Evolutionary conservation across 2,329 filamentous ascomycete species (phyloP).

Genomic region (Coniella vitis): DNA sequence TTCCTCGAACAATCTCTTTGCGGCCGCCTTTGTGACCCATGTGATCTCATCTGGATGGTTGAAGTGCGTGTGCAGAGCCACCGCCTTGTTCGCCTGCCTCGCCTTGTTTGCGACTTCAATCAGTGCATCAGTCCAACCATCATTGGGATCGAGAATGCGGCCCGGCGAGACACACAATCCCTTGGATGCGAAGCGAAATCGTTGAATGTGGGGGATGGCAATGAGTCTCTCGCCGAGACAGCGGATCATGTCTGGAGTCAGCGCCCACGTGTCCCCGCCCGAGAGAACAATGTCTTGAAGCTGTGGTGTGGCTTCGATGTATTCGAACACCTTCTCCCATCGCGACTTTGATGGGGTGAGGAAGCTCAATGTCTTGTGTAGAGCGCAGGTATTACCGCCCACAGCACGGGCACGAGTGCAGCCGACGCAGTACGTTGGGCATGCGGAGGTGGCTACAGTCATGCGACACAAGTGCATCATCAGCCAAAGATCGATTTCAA

Average conservation of each 20-base stretch:
- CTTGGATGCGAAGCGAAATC: conserved; percentile 56
- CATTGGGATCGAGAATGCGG: conserved; percentile 42
- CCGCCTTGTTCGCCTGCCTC: conserved; percentile 46
- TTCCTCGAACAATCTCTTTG: conserved; percentile 41
- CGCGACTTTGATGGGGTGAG: conserved; percentile 33
- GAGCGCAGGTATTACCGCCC: conserved; percentile 45
- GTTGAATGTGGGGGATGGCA: conserved; percentile 48
- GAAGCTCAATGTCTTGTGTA: conserved; percentile 33
- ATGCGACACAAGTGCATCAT: background rate
- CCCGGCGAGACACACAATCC: conserved; percentile 53
- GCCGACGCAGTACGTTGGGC: conserved; percentile 56
- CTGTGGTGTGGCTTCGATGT: conserved; percentile 43
- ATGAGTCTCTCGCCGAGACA: conserved; percentile 50
- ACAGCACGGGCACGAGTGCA: conserved; percentile 57
- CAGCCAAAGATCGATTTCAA: background rate
- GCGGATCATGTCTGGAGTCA: conserved; percentile 44
- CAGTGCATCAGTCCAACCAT: conserved; percentile 47
- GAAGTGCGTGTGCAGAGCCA: conserved; percentile 60
- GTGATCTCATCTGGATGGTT: conserved; percentile 57
- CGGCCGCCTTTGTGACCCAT: conserved; percentile 49
- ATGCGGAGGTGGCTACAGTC: conserved; percentile 48
- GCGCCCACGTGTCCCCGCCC: conserved; percentile 55
- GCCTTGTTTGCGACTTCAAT: conserved; percentile 44
- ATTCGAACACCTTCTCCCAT: conserved; percentile 51
- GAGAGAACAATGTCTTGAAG: conserved; percentile 56